Conservation (phyloP, 371 early-diverging fungal species). For the Rhizopus delemar region DNA sequence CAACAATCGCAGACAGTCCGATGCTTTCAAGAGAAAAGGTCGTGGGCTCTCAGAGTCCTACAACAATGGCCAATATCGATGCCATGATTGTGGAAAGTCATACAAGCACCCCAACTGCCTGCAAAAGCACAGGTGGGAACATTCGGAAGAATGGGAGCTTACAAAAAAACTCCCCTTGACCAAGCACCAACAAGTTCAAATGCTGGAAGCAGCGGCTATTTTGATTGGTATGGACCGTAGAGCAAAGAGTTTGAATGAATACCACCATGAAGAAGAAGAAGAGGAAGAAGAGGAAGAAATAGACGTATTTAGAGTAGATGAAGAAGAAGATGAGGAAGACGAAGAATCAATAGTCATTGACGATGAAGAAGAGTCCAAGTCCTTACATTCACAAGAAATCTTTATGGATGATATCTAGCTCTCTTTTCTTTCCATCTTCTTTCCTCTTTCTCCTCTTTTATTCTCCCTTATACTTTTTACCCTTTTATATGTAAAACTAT, state of each 20-base stretch:
- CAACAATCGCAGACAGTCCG: slow-evolving; percentile 22
- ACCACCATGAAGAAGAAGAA: slow-evolving; percentile 2
- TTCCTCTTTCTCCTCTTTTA: neutral
- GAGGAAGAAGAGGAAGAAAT: slow-evolving; percentile 15
- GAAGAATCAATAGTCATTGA: slow-evolving; percentile 30
- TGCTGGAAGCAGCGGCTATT: slow-evolving; percentile 76
- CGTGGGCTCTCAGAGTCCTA: slow-evolving; percentile 30
- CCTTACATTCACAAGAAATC: slow-evolving; percentile 21
- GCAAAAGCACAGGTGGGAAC: slow-evolving; percentile 73
- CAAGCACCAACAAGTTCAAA: slow-evolving; percentile 77
- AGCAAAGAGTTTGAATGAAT: neutral
- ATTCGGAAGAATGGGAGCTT: slow-evolving; percentile 68
- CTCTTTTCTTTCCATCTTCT: too few species aligned
- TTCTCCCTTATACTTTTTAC: neutral
- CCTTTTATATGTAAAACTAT: too few species aligned
- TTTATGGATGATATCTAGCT: slow-evolving; percentile 31
- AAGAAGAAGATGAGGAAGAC: slow-evolving; percentile 17
- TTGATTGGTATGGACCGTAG: slow-evolving; percentile 57
- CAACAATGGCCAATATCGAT: slow-evolving; percentile 35
- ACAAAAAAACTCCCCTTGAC: slow-evolving; percentile 65
- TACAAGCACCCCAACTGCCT: slow-evolving; percentile 72
- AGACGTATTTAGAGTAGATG: slow-evolving; percentile 5
- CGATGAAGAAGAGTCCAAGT: slow-evolving; percentile 23
- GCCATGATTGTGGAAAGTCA: slow-evolving; percentile 69
- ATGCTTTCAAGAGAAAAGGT: slow-evolving; percentile 14